phyloP scores from a whole-genome alignment of 164 flowering plant species.

The Vitis labrusca region DNA sequence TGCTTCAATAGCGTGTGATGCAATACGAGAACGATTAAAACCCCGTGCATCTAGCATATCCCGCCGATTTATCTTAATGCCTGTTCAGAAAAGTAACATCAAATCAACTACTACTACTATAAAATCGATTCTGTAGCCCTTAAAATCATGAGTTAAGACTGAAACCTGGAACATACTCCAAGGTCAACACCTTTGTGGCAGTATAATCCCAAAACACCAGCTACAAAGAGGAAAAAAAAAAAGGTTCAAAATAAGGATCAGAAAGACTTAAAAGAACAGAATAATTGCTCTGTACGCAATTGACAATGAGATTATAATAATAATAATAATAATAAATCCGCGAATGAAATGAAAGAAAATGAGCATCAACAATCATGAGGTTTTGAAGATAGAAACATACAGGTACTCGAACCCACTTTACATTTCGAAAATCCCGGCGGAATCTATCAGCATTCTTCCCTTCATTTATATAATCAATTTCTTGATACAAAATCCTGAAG shows the following conservation, averaged over 20 bases:
- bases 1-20: conserved; percentile 87
- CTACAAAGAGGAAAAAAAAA: conserved; percentile 33
- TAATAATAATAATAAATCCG: background rate
- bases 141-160: conserved; percentile 7
- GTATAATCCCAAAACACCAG: conserved; percentile 92
- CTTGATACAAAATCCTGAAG: conserved; percentile 93
- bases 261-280: background rate
- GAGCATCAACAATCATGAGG: conserved; percentile 1
- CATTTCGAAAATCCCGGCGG: conserved; percentile 91
- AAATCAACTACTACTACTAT: conserved; percentile 10
- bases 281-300: background rate
- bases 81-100: conserved; percentile 34
- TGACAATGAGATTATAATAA: background rate
- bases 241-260: conserved; percentile 5
- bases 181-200: conserved; percentile 76
- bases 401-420: conserved; percentile 97
- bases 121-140: background rate
- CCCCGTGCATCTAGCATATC: conserved; percentile 62
- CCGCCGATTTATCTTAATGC: conserved; percentile 71
- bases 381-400: conserved; percentile 60
- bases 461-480: conserved; percentile 97
- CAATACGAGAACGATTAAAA: conserved; percentile 60
- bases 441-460: conserved; percentile 96
- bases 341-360: background rate
- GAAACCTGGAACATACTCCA: conserved; percentile 96